These are phyloP conservation scores for Tricladium varicosporioides DNA, from an alignment of 2,329 filamentous ascomycete species.

Conservation along the genomic window DNA sequence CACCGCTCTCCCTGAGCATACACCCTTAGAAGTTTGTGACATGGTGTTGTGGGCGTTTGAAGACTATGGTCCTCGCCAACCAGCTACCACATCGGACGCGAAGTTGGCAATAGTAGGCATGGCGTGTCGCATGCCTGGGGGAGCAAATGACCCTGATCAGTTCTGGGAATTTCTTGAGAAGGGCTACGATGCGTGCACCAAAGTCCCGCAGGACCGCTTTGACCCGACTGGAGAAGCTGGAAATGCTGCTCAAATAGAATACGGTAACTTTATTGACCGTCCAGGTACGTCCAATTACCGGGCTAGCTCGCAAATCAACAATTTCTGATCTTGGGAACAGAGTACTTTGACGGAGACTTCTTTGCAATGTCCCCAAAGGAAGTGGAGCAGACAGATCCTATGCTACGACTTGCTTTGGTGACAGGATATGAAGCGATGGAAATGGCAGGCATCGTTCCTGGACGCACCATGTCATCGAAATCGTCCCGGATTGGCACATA, in stretches of 20 bases:
- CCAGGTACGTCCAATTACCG: too few relatives aligned
- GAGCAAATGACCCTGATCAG: constrained; percentile 1
- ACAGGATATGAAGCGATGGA: background rate
- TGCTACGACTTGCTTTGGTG: constrained; percentile 63
- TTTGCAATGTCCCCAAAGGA: constrained; percentile 84
- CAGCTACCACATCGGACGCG: background rate
- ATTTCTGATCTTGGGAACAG: too few relatives aligned
- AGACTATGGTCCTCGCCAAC: constrained; percentile 4
- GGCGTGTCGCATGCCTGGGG: constrained; percentile 5
- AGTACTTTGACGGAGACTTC: constrained; percentile 72
- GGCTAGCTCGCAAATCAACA: too few relatives aligned
- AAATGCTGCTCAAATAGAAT: constrained; percentile 73
- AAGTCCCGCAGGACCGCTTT: constrained; percentile 64
- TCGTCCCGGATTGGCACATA: background rate
- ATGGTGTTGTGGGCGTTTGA: too few relatives aligned
- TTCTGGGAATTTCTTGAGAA: constrained; percentile 10
- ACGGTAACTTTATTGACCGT: constrained; percentile 67
- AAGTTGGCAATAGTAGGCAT: constrained; percentile 10
- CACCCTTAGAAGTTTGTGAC: too few relatives aligned
- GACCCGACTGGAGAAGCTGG: constrained; percentile 70
- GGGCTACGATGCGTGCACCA: constrained; percentile 9
- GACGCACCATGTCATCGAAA: background rate
- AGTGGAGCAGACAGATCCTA: constrained; percentile 74
- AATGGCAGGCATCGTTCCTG: background rate
- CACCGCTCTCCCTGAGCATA: too few relatives aligned